Base-by-base conservation (phyloP, 371 early-diverging fungal genomes). In the Choanephora cucurbitarum region DNA sequence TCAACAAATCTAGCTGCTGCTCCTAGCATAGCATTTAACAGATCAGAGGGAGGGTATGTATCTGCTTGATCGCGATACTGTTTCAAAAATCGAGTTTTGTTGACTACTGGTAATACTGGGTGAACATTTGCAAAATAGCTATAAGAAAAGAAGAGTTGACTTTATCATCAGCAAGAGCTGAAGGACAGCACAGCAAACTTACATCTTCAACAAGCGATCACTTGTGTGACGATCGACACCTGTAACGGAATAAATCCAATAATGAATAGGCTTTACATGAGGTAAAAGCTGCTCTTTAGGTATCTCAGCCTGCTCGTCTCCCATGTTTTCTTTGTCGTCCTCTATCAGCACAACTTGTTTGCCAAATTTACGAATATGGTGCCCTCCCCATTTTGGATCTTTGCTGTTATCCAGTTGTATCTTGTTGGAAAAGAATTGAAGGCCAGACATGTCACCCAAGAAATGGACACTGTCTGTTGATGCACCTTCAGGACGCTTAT, bases 1-100 rank as follows among this genome's bases (percentile, higher is more conserved):
- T 77, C 78, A 9, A 70, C 69, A 49, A 72, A 77, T 11, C 78
- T 57, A 14, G 74, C 78, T 13, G 78, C 78, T 13, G 78, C 74
- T 33, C 78, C 78, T 48, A 77, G 64, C 78, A 77, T 77, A 18
- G 78, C 74, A 59, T 77, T 77, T 5, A 77, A 44, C 22, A 77
- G 28, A 34, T 72, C 74, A 7, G 69, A 51, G 1, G 70, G 52
- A 2, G 78, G 78, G 54, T 70, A 77, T 4, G 67, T 60, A 13
- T 72, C 63, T 23, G 62, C 52, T 54, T 64, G 64, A 48, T 74
- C 74, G 5, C 78, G 69, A 24, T 78, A 78, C 33, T 75, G 79
- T 44, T 61, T 23, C 31, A 78, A 40, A 48, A 78, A 78, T 22
- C 65, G 52, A 5, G 60, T 56, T 47, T 78, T 78, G 49, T 78